Percentiles rank a stretch among this genome's conserved stretches.
Conservation (phyloP, 1,284 basidiomycete species). For the Wolfiporia cocos region DNA sequence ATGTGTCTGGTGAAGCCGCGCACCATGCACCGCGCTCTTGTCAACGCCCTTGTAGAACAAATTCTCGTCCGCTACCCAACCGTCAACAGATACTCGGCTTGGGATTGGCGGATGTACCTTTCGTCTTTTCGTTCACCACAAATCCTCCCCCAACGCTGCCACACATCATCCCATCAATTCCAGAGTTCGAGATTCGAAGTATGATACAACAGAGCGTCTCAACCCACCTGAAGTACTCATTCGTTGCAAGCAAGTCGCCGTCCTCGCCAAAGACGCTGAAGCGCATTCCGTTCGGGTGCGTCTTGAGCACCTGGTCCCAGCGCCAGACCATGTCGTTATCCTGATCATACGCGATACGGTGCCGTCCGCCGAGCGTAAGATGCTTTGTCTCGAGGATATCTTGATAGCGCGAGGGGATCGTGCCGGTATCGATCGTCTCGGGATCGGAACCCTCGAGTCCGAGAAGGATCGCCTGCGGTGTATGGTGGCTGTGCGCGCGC, state of each 20-base stretch:
- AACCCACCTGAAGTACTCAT: conserved; percentile 82
- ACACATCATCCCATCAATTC: neutral
- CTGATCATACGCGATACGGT: conserved; percentile 79
- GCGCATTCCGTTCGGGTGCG: conserved; percentile 87
- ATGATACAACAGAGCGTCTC: no score
- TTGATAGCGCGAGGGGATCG: conserved; percentile 69
- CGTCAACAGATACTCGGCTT: neutral
- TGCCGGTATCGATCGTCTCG: conserved; percentile 82
- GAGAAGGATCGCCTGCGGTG: conserved; percentile 67
- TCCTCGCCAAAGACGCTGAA: conserved; percentile 81
- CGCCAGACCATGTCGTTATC: conserved; percentile 90
- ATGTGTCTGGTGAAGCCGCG: conserved; percentile 70
- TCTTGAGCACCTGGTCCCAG: conserved; percentile 77
- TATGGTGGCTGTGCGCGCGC: conserved; percentile 97
- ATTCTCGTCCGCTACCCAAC: conserved; percentile 76
- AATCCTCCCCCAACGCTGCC: conserved; percentile 86
- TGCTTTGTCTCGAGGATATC: conserved; percentile 61
- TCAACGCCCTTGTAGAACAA: conserved; percentile 96
- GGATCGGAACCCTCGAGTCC: conserved; percentile 57
- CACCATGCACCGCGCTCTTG: conserved; percentile 71
- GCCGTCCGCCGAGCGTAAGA: conserved; percentile 68
- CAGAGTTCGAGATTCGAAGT: no score
- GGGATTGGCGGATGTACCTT: conserved; percentile 37
- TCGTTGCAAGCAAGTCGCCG: conserved; percentile 88
- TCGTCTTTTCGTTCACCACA: conserved; percentile 86